A percentile compares a stretch with the other conserved stretches of the same genome.
These are phyloP conservation scores for Tolypocladium sp. DNA, from an alignment of 2,329 filamentous ascomycete species.

Conservation along the genomic window DNA sequence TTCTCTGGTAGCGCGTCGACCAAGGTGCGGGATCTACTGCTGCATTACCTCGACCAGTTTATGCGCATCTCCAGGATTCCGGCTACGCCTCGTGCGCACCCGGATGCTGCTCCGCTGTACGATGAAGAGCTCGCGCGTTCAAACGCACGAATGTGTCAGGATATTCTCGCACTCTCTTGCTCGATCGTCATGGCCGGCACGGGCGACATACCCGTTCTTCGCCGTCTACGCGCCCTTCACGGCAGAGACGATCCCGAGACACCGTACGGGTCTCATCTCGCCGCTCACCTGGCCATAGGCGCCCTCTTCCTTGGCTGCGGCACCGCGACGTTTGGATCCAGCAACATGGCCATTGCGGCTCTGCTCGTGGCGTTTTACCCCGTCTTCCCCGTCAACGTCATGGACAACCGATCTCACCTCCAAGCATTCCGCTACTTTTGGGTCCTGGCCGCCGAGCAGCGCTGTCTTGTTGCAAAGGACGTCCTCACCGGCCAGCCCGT, in stretches of 20 bases:
- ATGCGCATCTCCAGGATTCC: conserved; percentile 63
- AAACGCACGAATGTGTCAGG: conserved; percentile 84
- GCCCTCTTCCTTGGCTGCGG: conserved; percentile 87
- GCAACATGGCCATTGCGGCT: conserved; percentile 75
- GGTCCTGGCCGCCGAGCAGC: conserved; percentile 84
- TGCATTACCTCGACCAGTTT: conserved; percentile 80
- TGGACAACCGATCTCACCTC: conserved; percentile 89
- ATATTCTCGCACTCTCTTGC: conserved; percentile 71
- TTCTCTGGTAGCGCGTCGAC: conserved; percentile 64
- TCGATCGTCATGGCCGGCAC: conserved; percentile 94
- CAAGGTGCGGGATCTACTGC: conserved; percentile 68
- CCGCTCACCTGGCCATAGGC: conserved; percentile 84
- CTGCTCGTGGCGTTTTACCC: conserved; percentile 91
- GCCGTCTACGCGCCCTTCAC: conserved; percentile 78
- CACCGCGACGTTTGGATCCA: conserved; percentile 84
- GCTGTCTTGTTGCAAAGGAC: conserved; percentile 83
- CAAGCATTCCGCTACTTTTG: conserved; percentile 97
- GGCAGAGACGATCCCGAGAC: conserved; percentile 76
- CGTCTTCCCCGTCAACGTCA: conserved; percentile 77
- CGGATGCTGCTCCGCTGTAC: conserved; percentile 44
- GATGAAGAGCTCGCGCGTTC: conserved; percentile 77
- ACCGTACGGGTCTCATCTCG: conserved; percentile 88
- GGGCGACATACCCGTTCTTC: conserved; percentile 77
- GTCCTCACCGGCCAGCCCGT: conserved; percentile 75
- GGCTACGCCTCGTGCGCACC: conserved; percentile 14